Evolutionary conservation across 768 basidiomycete genomes (phyloP).

Genomic region (Postia placenta): DNA sequence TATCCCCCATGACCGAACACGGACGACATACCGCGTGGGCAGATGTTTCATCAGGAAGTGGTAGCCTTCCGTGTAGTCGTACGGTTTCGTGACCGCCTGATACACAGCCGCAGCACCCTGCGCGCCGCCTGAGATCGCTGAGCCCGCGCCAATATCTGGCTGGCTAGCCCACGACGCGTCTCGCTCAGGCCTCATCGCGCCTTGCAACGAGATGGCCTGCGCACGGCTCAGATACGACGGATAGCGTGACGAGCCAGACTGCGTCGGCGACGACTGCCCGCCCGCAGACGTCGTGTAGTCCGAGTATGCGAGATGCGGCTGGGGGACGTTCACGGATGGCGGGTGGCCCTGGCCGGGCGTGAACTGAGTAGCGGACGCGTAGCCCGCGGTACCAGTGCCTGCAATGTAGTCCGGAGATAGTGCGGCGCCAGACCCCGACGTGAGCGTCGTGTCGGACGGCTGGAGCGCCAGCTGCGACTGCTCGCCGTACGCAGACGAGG

Average conservation of each 20-base stretch:
- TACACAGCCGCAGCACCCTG: slow-evolving; percentile 38
- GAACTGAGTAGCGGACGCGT: neutral
- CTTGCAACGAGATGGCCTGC: neutral
- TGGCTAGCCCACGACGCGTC: neutral
- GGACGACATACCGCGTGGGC: slow-evolving; percentile 62
- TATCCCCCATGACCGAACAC: neutral
- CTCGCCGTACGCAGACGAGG: slow-evolving; percentile 21
- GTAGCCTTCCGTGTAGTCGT: slow-evolving; percentile 95
- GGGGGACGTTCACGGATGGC: neutral
- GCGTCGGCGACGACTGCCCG: slow-evolving; percentile 3
- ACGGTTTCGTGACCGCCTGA: slow-evolving; percentile 65
- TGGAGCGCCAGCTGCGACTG: slow-evolving; percentile 25
- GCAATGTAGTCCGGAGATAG: slow-evolving; percentile 15
- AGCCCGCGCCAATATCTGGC: neutral
- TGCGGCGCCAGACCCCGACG: slow-evolving; percentile 15
- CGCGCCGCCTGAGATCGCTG: slow-evolving; percentile 10
- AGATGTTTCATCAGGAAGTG: slow-evolving; percentile 96
- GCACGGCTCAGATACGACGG: neutral
- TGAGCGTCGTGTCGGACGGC: slow-evolving; percentile 25
- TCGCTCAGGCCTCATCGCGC: neutral
- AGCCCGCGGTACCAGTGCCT: slow-evolving; percentile 2
- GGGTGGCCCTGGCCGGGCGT: neutral
- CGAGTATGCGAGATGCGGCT: neutral
- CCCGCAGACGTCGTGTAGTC: slow-evolving; percentile 10
- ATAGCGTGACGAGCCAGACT: neutral